Evolutionary conservation across 78 protist species (phyloP).

Genomic region (Tieghemostelium lacteum): DNA sequence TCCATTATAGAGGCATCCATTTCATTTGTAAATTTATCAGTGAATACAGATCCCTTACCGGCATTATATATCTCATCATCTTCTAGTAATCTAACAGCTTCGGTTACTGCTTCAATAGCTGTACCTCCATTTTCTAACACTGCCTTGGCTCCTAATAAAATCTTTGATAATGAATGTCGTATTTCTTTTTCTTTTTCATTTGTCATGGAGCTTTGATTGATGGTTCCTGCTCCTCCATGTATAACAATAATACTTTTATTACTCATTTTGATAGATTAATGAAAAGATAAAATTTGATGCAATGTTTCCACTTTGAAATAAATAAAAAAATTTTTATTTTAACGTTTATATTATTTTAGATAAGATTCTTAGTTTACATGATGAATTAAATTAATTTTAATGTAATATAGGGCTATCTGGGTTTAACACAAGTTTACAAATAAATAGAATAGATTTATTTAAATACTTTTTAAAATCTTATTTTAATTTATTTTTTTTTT

Average conservation of each 20-base stretch:
- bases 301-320: too few relatives aligned
- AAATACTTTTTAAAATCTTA: too few relatives aligned
- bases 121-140: slow-evolving; percentile 56
- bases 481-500: too few relatives aligned
- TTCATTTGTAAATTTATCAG: slow-evolving; percentile 45
- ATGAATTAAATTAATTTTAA: too few relatives aligned
- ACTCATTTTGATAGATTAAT: too few relatives aligned
- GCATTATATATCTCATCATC: slow-evolving; percentile 81
- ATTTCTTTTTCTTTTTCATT: slow-evolving; percentile 18
- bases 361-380: too few relatives aligned
- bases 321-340: too few relatives aligned
- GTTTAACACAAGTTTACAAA: too few relatives aligned
- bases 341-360: too few relatives aligned
- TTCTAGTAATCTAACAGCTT: slow-evolving; percentile 67
- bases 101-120: slow-evolving; percentile 80
- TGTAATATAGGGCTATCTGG: too few relatives aligned
- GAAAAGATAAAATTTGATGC: too few relatives aligned
- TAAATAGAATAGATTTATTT: too few relatives aligned
- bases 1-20: slow-evolving; percentile 83
- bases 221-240: slow-evolving; percentile 86
- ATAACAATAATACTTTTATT: slow-evolving; percentile 43
- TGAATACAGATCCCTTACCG: slow-evolving; percentile 77
- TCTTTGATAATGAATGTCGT: neutral
- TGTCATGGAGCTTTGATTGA: slow-evolving; percentile 1
- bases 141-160: slow-evolving; percentile 9